Evolutionary conservation across 2,329 filamentous ascomycete species (phyloP).

Genomic region (Cladosporium sp.): DNA sequence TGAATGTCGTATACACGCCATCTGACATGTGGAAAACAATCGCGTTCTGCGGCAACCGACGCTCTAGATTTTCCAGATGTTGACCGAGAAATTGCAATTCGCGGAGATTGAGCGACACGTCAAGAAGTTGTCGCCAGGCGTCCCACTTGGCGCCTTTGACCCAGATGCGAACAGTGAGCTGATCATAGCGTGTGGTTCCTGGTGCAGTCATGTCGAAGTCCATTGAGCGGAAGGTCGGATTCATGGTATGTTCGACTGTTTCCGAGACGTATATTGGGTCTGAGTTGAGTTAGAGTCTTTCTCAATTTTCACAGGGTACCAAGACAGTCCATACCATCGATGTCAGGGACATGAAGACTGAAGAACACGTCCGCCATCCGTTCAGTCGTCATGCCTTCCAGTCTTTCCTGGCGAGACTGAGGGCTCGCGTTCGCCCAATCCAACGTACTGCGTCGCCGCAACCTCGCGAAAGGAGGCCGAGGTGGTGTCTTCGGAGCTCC

Average conservation of each 20-base stretch:
- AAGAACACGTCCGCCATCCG: conserved; percentile 87
- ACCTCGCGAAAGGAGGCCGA: conserved; percentile 35
- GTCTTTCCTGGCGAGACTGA: conserved; percentile 63
- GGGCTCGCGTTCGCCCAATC: conserved; percentile 61
- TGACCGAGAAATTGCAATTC: conserved; percentile 75
- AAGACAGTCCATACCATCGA: conserved; percentile 38
- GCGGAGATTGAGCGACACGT: conserved; percentile 67
- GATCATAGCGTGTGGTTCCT: conserved; percentile 60
- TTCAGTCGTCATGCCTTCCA: conserved; percentile 68
- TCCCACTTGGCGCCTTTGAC: conserved; percentile 53
- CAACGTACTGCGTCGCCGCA: conserved; percentile 56
- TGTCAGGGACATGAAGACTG: conserved; percentile 66
- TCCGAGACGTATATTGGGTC: conserved; percentile 92
- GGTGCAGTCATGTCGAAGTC: conserved; percentile 64
- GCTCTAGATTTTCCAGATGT: conserved; percentile 57
- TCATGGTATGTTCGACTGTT: conserved; percentile 72
- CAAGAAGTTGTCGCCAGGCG: conserved; percentile 62
- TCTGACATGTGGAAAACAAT: conserved; percentile 82
- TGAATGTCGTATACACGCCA: conserved; percentile 66
- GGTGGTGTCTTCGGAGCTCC: conserved; percentile 20
- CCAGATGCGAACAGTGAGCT: conserved; percentile 71
- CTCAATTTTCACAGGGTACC: neutral
- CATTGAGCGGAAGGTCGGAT: conserved; percentile 85
- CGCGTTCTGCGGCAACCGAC: conserved; percentile 75
- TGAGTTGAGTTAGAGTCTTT: conserved; percentile 16